Conservation (phyloP, 768 basidiomycete species). For the Filobasidium floriforme region DNA sequence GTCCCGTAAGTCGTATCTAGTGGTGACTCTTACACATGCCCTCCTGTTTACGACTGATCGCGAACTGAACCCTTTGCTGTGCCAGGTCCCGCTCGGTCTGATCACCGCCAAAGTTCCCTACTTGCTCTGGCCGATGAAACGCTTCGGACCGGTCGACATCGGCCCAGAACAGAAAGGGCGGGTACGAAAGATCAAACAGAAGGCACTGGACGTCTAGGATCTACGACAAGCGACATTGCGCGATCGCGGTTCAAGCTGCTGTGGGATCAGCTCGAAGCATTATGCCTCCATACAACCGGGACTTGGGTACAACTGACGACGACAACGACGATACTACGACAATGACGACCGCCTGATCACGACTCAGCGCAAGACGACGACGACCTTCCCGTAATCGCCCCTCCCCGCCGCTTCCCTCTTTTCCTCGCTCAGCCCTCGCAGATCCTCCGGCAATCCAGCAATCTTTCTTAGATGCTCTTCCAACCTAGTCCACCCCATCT, state of each 20-base stretch:
- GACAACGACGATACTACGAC: background rate
- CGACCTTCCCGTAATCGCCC: conserved; percentile 24
- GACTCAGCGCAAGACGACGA: conserved; percentile 20
- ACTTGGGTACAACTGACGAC: background rate
- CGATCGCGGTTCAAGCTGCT: background rate
- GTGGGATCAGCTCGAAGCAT: no score
- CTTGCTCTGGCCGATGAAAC: conserved; percentile 41
- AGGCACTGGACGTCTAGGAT: conserved; percentile 12
- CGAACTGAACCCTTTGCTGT: no score
- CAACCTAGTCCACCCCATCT: conserved; percentile 73
- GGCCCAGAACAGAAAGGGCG: conserved; percentile 34
- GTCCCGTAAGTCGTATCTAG: conserved; percentile 43
- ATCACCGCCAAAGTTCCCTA: conserved; percentile 40
- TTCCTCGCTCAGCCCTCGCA: background rate
- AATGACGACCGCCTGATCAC: background rate
- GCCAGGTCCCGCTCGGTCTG: conserved; percentile 42
- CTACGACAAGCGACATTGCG: background rate
- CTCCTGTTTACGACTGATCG: no score
- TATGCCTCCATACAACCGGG: no score
- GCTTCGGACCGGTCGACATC: conserved; percentile 31
- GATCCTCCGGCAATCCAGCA: conserved; percentile 44
- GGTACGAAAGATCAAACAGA: conserved; percentile 22
- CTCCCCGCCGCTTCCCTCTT: conserved; percentile 10
- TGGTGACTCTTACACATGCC: no score
- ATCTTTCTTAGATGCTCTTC: conserved; percentile 51